Conservation (phyloP, 2,329 filamentous ascomycete species). For the Alternaria ethzedia region DNA sequence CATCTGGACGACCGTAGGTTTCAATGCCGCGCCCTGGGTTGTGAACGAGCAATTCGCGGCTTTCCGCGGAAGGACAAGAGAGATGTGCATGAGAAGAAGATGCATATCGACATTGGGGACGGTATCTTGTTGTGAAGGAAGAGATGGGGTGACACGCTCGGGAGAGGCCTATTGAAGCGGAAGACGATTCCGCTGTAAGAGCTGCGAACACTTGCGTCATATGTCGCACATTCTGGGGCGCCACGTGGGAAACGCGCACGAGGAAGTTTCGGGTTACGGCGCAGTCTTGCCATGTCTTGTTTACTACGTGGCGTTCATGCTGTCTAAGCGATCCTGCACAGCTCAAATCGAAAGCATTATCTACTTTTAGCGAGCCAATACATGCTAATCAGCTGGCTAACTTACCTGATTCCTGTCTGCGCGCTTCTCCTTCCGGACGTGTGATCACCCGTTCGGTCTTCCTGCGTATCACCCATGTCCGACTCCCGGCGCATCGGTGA, state of each 20-base stretch:
- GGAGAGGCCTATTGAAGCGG: neutral
- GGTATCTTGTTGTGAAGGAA: neutral
- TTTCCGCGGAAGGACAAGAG: neutral
- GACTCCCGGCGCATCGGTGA: neutral
- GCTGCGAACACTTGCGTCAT: neutral
- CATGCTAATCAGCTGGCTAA: neutral
- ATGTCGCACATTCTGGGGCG: neutral
- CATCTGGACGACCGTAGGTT: rapidly evolving
- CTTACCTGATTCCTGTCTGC: neutral
- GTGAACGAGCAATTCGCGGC: neutral
- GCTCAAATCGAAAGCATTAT: neutral
- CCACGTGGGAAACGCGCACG: neutral
- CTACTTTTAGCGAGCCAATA: neutral
- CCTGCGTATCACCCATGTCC: neutral
- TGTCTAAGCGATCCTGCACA: neutral
- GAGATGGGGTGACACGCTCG: too few species aligned
- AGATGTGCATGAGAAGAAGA: neutral
- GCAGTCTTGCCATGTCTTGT: neutral
- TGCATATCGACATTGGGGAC: neutral
- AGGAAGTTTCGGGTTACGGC: neutral
- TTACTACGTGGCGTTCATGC: neutral
- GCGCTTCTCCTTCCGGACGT: neutral
- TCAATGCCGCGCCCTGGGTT: neutral
- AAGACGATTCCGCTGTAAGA: neutral
- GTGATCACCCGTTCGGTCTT: neutral